These are phyloP conservation scores for Lentinula raphanica DNA, from an alignment of 768 basidiomycete genomes.

Conservation along the genomic window DNA sequence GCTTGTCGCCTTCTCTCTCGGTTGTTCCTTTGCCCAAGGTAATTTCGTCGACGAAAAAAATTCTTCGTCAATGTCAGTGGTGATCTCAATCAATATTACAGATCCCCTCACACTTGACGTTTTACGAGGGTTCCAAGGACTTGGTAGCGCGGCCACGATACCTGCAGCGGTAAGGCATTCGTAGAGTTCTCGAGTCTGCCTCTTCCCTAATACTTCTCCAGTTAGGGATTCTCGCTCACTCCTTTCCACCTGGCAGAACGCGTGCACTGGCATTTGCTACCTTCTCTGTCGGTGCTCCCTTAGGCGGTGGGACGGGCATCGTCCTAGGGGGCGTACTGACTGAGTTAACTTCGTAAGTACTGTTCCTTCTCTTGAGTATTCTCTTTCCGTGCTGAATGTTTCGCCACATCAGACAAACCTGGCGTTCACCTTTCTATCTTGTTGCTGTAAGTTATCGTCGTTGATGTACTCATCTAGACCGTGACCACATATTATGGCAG, in stretches of 20 bases:
- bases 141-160: slow-evolving; percentile 73
- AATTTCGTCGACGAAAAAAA: neutral
- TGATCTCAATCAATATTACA: slow-evolving; percentile 18
- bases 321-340: slow-evolving; percentile 70
- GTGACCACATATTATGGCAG: no score
- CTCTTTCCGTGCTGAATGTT: neutral
- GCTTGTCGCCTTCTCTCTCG: slow-evolving; percentile 55
- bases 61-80: neutral
- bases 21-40: slow-evolving; percentile 60
- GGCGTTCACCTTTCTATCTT: slow-evolving; percentile 54
- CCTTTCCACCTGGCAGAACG: slow-evolving; percentile 61
- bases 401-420: slow-evolving; percentile 37
- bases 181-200: neutral
- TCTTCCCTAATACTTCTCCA: slow-evolving; percentile 20
- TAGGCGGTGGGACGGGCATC: slow-evolving; percentile 71
- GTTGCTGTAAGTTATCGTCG: slow-evolving; percentile 8
- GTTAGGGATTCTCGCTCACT: slow-evolving; percentile 78
- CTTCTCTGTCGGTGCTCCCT: slow-evolving; percentile 79
- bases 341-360: slow-evolving; percentile 38
- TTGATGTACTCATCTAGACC: no score
- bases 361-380: neutral
- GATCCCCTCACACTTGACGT: slow-evolving; percentile 60
- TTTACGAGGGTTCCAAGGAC: slow-evolving; percentile 72
- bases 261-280: slow-evolving; percentile 78
- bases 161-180: slow-evolving; percentile 55